These are phyloP conservation scores for Penicillium verrucosum DNA, from an alignment of 2,329 filamentous ascomycete genomes.

Conservation along the genomic window DNA sequence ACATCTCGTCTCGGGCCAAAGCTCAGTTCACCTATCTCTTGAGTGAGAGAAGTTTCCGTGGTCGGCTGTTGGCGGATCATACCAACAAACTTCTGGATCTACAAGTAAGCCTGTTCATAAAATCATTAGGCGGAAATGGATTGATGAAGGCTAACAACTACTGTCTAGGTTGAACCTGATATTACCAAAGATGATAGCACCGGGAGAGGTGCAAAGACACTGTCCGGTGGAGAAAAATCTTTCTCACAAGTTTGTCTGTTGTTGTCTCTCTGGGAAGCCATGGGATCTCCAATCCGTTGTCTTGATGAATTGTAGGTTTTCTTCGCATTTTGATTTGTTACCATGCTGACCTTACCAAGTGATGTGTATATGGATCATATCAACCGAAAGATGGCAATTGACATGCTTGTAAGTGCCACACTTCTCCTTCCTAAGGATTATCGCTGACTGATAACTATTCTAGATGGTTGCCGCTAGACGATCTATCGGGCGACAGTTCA, in stretches of 20 bases:
- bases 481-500: slow-evolving; percentile 87
- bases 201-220: slow-evolving; percentile 81
- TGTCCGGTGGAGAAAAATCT: slow-evolving; percentile 95
- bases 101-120: slow-evolving; percentile 51
- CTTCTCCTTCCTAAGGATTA: neutral
- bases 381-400: slow-evolving; percentile 88
- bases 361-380: slow-evolving; percentile 99
- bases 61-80: slow-evolving; percentile 76
- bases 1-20: slow-evolving; percentile 81
- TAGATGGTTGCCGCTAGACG: slow-evolving; percentile 80
- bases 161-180: slow-evolving; percentile 58
- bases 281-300: slow-evolving; percentile 91
- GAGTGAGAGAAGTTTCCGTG: slow-evolving; percentile 83
- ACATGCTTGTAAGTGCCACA: slow-evolving; percentile 74
- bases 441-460: slow-evolving; percentile 14
- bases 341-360: slow-evolving; percentile 35
- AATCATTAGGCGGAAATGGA: neutral
- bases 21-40: slow-evolving; percentile 85
- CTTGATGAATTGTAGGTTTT: slow-evolving; percentile 77
- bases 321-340: slow-evolving; percentile 13
- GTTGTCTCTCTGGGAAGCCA: slow-evolving; percentile 93
- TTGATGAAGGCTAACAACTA: slow-evolving; percentile 10
- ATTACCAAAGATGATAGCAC: slow-evolving; percentile 65
- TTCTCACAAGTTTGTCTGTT: slow-evolving; percentile 95
- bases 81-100: slow-evolving; percentile 70